These are phyloP conservation scores for Auxenochlorella pyrenoidosa DNA, from an alignment of 139 green algal species.

Conservation along the genomic window DNA sequence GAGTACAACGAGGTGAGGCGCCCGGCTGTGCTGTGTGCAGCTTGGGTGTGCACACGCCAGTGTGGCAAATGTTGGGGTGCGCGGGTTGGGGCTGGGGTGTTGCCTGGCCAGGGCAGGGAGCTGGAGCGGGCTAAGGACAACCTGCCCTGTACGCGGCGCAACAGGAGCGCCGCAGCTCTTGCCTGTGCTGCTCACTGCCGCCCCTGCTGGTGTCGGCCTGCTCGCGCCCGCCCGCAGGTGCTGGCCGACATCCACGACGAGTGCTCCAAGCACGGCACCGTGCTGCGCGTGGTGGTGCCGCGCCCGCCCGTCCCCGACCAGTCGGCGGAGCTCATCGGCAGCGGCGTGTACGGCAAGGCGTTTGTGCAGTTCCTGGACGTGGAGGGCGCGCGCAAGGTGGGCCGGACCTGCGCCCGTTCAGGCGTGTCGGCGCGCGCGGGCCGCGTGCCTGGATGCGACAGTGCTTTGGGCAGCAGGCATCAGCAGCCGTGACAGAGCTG, in stretches of 20 bases:
- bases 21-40: too few species aligned
- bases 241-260: constrained; percentile 75
- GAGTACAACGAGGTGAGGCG: constrained; percentile 68
- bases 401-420: too few species aligned
- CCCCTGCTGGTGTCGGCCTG: too few species aligned
- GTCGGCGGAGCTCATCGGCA: constrained; percentile 47
- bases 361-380: constrained; percentile 76
- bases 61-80: background rate
- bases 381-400: constrained; percentile 34
- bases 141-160: too few species aligned
- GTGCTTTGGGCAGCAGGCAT: too few species aligned
- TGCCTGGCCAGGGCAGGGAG: too few species aligned
- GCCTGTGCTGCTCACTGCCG: background rate
- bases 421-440: too few species aligned
- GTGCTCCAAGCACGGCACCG: constrained; percentile 65
- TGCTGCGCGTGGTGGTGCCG: constrained; percentile 68
- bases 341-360: constrained; percentile 64
- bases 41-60: background rate
- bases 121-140: too few species aligned
- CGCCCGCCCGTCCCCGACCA: constrained; percentile 50
- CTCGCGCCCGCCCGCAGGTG: constrained; percentile 49
- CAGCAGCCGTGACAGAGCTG: too few species aligned
- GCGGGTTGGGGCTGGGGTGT: background rate
- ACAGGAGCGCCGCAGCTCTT: too few species aligned
- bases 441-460: too few species aligned